A percentile compares a stretch with the other conserved stretches of the same genome.
These are phyloP conservation scores for Rhododendron williamsianum DNA, from an alignment of 148 eudicot species.

Conservation along the genomic window DNA sequence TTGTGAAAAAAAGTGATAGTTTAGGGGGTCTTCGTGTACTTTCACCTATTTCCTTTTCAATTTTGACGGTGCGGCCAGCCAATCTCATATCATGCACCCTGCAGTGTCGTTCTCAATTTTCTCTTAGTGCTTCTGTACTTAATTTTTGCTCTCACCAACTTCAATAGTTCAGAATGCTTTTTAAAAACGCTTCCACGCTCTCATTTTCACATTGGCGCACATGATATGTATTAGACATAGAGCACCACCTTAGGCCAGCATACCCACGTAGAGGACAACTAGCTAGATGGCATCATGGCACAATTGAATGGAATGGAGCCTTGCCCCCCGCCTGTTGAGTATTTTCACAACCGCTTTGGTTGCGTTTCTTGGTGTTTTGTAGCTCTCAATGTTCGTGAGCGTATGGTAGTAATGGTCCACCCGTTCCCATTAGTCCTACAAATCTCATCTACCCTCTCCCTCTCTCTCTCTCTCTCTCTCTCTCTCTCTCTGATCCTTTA, in stretches of 20 bases:
- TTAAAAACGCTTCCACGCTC: background rate
- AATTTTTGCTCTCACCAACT: background rate
- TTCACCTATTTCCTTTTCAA: background rate
- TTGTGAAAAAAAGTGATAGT: too few relatives aligned
- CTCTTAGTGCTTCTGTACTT: background rate
- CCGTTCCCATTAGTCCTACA: slow-evolving; percentile 1
- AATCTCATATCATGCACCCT: background rate
- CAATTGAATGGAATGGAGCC: background rate
- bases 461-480: too few relatives aligned
- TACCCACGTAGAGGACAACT: background rate
- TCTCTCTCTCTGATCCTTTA: background rate
- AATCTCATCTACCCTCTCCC: background rate
- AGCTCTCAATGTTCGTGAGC: background rate
- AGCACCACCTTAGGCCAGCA: background rate
- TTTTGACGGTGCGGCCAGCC: background rate
- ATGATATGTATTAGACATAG: background rate
- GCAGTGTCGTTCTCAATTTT: background rate
- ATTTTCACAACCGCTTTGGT: background rate
- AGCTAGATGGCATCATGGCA: background rate
- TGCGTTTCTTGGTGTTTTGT: background rate
- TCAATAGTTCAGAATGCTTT: background rate
- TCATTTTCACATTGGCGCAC: background rate
- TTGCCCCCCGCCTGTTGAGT: background rate
- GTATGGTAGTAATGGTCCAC: slow-evolving; percentile 12
- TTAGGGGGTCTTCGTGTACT: too few relatives aligned